Evolutionary conservation across 2,329 filamentous ascomycete genomes (phyloP).

Genomic region (Juglanconis oblonga): DNA sequence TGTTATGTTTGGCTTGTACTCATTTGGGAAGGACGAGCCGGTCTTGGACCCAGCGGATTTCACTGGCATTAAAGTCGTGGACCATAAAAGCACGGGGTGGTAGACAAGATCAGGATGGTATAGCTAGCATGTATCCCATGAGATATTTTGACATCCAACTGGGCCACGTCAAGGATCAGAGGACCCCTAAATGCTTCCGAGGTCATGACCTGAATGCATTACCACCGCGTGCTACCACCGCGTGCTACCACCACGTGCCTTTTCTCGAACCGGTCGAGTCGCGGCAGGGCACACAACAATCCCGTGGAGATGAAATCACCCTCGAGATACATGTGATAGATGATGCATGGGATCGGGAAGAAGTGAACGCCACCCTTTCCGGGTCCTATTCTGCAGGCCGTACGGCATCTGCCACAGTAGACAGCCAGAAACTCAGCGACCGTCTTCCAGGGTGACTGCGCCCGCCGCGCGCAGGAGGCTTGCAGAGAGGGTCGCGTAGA

Average conservation of each 20-base stretch:
- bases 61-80: conserved; percentile 20
- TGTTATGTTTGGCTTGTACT: conserved; percentile 30
- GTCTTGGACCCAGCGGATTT: conserved; percentile 31
- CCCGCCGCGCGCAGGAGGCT: not conserved
- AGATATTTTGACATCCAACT: too few relatives aligned
- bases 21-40: conserved; percentile 28
- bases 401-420: not conserved
- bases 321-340: too few relatives aligned
- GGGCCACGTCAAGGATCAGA: too few relatives aligned
- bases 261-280: too few relatives aligned
- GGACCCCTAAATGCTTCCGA: too few relatives aligned
- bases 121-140: too few relatives aligned
- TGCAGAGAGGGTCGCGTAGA: not conserved
- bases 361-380: not conserved
- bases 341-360: not conserved
- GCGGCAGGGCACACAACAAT: not conserved
- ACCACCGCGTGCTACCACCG: too few relatives aligned
- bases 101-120: not conserved
- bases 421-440: not conserved
- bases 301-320: not conserved
- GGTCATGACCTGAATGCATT: too few relatives aligned
- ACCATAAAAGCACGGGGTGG: not conserved
- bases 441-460: not conserved
- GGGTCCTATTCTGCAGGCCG: not conserved
- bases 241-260: too few relatives aligned